phyloP scores from a whole-genome alignment of 2,329 filamentous ascomycete species.

The Sporothrix curviconia region DNA sequence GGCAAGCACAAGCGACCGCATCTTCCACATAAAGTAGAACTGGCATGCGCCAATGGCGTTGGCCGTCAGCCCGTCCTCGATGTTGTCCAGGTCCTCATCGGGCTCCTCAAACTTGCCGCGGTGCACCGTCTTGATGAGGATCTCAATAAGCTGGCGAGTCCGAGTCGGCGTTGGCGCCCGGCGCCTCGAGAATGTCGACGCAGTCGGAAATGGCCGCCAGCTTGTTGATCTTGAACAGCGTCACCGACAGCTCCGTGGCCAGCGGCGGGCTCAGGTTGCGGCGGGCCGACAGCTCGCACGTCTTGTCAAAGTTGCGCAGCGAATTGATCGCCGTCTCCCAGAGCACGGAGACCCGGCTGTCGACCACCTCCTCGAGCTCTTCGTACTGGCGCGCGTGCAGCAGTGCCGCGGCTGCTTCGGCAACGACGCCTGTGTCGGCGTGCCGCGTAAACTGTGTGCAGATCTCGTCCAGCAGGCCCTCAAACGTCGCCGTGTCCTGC shows the following conservation, averaged over 20 bases:
- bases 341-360: slow-evolving; percentile 69
- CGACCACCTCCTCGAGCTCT: slow-evolving; percentile 79
- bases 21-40: slow-evolving; percentile 96
- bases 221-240: slow-evolving; percentile 72
- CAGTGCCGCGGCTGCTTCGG: slow-evolving; percentile 75
- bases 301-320: slow-evolving; percentile 64
- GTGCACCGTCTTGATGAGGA: slow-evolving; percentile 64
- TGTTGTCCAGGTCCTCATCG: slow-evolving; percentile 63
- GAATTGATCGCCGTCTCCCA: slow-evolving; percentile 80
- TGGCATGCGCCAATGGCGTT: slow-evolving; percentile 70
- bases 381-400: slow-evolving; percentile 80
- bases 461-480: slow-evolving; percentile 79
- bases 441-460: slow-evolving; percentile 93
- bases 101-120: slow-evolving; percentile 65
- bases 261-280: slow-evolving; percentile 60
- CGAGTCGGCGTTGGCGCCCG: slow-evolving; percentile 40
- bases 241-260: slow-evolving; percentile 65
- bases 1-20: slow-evolving; percentile 51
- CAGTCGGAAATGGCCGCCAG: slow-evolving; percentile 75
- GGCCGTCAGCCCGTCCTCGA: slow-evolving; percentile 72
- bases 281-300: slow-evolving; percentile 63
- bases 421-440: slow-evolving; percentile 75
- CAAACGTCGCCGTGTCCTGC: slow-evolving; percentile 75
- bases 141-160: slow-evolving; percentile 53
- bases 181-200: slow-evolving; percentile 64